Percentiles rank a stretch among this genome's conserved stretches.
Conservation (phyloP, 768 basidiomycete species). For the Saitozyma podzolica region DNA sequence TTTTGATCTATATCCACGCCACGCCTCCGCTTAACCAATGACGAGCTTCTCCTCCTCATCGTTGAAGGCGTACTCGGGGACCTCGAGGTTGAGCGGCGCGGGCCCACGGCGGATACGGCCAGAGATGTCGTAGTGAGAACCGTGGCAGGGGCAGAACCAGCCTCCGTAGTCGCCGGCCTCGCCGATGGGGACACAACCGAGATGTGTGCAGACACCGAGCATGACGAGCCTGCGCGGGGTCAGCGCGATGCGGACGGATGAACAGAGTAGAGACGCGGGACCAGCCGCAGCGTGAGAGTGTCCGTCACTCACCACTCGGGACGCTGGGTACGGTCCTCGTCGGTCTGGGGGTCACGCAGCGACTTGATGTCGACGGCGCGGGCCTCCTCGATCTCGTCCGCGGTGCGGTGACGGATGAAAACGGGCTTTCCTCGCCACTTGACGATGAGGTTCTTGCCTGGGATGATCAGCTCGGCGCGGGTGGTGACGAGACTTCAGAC, state of each 20-base stretch:
- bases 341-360: constrained; percentile 87
- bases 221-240: constrained; percentile 54
- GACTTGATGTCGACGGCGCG: constrained; percentile 77
- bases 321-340: constrained; percentile 83
- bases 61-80: constrained; percentile 83
- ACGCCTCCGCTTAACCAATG: constrained; percentile 63
- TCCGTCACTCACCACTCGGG: constrained; percentile 90
- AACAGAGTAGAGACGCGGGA: neutral
- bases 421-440: constrained; percentile 99
- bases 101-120: constrained; percentile 95
- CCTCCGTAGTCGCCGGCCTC: constrained; percentile 96
- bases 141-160: constrained; percentile 99
- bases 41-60: constrained; percentile 82
- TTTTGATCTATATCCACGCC: no score
- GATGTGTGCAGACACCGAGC: constrained; percentile 69
- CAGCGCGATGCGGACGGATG: neutral
- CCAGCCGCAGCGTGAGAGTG: neutral
- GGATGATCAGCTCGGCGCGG: constrained; percentile 4
- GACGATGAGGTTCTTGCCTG: constrained; percentile 50
- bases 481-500: no score
- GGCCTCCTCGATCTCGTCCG: constrained; percentile 89
- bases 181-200: constrained; percentile 98
- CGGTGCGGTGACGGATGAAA: constrained; percentile 94
- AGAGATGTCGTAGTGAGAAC: constrained; percentile 92
- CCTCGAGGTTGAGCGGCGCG: constrained; percentile 93